Base-by-base conservation (phyloP, 148 eudicot genomes). In the Rhododendron griersonianum region DNA sequence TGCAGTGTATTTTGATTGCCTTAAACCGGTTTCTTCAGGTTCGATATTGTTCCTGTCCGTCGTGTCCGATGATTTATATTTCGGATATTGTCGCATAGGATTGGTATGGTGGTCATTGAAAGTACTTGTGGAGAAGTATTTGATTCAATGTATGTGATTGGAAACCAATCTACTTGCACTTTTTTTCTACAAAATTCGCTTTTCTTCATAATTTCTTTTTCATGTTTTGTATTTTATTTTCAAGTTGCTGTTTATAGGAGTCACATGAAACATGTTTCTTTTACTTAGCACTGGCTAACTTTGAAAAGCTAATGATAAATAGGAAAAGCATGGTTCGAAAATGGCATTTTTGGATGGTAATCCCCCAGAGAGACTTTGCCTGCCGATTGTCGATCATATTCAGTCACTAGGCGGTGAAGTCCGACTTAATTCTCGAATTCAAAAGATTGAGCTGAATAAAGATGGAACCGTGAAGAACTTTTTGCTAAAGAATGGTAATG, bases 311-410 rank as follows among this genome's bases (percentile, higher is more conserved):
- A 51, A 28, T 50, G 15, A 83, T 83, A 69, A 85, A 84, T 92
- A 98, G 99, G 99, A 98, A 87, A 98, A 95, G 88, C 95, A 98
- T 91, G 99, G 99, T 69, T 98, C 99, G 7, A 98, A 98, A 89
- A 94, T 98, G 96, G 99, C 99, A 89, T 98, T 98, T 87, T 89
- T 98, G 87, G 99, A 97, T 90, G 99, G 99, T 50, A 97, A 93
- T 83, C 99, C 99, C 85, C 99, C 98, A 18, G 99, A 97, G 89
- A 94, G 99, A 87, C 95, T 95, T 78, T 97, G 99, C 92, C 91
- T 89, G 98, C 99, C 99, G 51, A 95, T 95, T 85, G 98, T 90
- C 82, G 92, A 97, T 78, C 99, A 95, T 87, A 91, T 97, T 57
- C 83, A 81, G 89, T 94, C 98, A 74, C 91, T 89, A 74, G 98